Percentiles rank a stretch among this genome's conserved stretches.
Conservation (phyloP, 495 filamentous ascomycete genomes). For the Penicillium tannophilum region DNA sequence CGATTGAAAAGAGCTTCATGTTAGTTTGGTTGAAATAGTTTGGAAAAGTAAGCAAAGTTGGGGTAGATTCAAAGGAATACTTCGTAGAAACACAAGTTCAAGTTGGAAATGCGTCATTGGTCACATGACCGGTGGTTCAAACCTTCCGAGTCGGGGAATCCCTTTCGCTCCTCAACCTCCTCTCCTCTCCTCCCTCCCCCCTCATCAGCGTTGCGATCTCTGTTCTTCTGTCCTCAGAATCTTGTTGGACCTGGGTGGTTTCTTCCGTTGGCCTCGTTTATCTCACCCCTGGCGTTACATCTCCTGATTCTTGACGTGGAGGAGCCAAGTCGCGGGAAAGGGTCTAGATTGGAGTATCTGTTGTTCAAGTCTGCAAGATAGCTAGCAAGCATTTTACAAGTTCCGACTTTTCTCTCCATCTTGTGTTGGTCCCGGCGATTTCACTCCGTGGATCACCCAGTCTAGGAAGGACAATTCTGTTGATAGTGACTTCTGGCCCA, state of each 20-base stretch:
- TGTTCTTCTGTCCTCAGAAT: constrained; percentile 7
- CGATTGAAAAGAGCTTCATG: constrained; percentile 60
- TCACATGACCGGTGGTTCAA: constrained; percentile 21
- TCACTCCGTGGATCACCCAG: constrained; percentile 31
- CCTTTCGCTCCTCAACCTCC: constrained; percentile 10
- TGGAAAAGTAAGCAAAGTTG: not conserved
- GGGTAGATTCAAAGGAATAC: not conserved
- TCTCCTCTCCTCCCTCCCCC: not conserved
- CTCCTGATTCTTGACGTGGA: constrained; percentile 24
- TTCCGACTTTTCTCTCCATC: constrained; percentile 48
- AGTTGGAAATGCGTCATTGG: constrained; percentile 26
- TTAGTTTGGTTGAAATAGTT: constrained; percentile 17
- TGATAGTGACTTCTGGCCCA: constrained; percentile 27
- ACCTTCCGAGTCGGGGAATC: not conserved
- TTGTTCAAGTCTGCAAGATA: constrained; percentile 47
- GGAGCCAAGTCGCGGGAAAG: constrained; percentile 27
- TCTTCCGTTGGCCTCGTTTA: not conserved
- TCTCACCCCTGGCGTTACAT: constrained; percentile 16
- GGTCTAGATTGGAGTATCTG: constrained; percentile 26
- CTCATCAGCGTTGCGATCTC: constrained; percentile 17
- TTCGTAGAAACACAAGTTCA: too few relatives aligned
- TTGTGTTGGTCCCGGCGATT: constrained; percentile 37
- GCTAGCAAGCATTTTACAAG: constrained; percentile 57
- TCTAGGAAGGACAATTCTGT: constrained; percentile 34
- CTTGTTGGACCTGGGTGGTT: not conserved